These are phyloP conservation scores for Ogataea pilisensis DNA, from an alignment of 805 yeast species.

Conservation along the genomic window DNA sequence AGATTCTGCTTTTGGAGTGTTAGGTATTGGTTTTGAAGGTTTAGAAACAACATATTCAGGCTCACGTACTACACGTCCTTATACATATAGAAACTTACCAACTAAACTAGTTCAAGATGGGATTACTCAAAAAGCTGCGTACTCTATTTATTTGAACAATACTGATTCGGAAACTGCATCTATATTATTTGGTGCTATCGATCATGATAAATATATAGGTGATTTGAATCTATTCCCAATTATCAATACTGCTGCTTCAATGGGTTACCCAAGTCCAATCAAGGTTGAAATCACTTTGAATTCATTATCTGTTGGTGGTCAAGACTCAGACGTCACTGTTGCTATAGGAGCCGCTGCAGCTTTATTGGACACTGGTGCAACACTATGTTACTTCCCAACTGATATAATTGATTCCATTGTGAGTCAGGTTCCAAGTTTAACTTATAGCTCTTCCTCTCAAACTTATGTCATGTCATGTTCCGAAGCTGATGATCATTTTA, in stretches of 20 bases:
- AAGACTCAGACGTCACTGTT: slow-evolving; percentile 18
- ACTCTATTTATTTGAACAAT: slow-evolving; percentile 58
- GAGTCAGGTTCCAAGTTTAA: slow-evolving; percentile 34
- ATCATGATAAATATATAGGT: slow-evolving; percentile 58
- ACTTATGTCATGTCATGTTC: slow-evolving; percentile 46
- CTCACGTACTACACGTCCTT: slow-evolving; percentile 16
- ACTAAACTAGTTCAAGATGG: slow-evolving; percentile 54
- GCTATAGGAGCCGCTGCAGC: slow-evolving; percentile 34
- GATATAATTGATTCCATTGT: slow-evolving; percentile 24
- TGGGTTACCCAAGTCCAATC: slow-evolving; percentile 37
- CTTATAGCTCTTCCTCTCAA: slow-evolving; percentile 37
- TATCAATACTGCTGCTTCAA: slow-evolving; percentile 36
- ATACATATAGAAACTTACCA: slow-evolving; percentile 66
- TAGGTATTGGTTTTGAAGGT: slow-evolving; percentile 68
- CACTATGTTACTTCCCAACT: slow-evolving; percentile 44
- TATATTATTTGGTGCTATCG: slow-evolving; percentile 72
- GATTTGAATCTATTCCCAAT: slow-evolving; percentile 45
- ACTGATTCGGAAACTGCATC: slow-evolving; percentile 41
- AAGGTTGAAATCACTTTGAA: slow-evolving; percentile 48
- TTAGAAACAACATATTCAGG: slow-evolving; percentile 58
- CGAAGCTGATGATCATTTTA: slow-evolving; percentile 19
- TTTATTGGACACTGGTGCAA: slow-evolving; percentile 56
- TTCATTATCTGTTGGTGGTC: slow-evolving; percentile 28
- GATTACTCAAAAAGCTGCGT: slow-evolving; percentile 48
- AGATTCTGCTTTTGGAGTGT: slow-evolving; percentile 63